Base-by-base conservation (phyloP, 495 filamentous ascomycete species). In the Parmelia sp. region DNA sequence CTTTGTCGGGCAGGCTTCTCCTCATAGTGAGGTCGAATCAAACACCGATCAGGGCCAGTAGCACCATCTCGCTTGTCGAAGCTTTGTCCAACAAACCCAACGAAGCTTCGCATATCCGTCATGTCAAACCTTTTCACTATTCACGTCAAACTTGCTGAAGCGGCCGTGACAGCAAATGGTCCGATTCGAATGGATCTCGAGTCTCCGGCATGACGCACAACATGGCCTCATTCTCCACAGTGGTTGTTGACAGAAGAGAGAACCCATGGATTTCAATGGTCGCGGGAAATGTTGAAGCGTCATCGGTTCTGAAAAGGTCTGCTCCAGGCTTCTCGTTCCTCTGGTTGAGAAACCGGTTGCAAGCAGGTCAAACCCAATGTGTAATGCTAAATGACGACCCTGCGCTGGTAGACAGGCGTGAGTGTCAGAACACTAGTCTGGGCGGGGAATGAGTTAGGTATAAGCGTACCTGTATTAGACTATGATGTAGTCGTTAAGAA, bases 141-240 rank as follows among this genome's bases (percentile, higher is more conserved):
- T 33, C 51, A 55, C 29, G 51, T 55, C 51, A 55, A 55, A 55
- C 29, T 33, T 55, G 51, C 51, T 33, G 29, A 55, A 55, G 51
- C 51, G 51, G 51, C 51, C 51, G 27, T 55, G 3, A n/a, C 3
- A 8, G 5, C 15, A 21, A 55, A 55, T 55, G 19, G 19, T 55
- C 51, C 51, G 51, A 55, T 55, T 55, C 29, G 51, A 55, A 33
- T 55, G 51, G 27, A 55, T 55, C 14, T 31, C 12, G 51, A 33
- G 19, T 33, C 51, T 55, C 29, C 27, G 27, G 51, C 17, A 55
- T 55, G 51, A 55, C 51, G 51, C 51, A 55, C 29, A 19, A 21
- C 51, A 33, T 33, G 29, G 29, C 29, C 51, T 25, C 21, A 1
- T 55, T 33, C 27, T 55, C 51, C 29, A 33, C 51, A 35, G 21